phyloP scores from a whole-genome alignment of 495 filamentous ascomycete species.

The Sphaerosporella brunnea region DNA sequence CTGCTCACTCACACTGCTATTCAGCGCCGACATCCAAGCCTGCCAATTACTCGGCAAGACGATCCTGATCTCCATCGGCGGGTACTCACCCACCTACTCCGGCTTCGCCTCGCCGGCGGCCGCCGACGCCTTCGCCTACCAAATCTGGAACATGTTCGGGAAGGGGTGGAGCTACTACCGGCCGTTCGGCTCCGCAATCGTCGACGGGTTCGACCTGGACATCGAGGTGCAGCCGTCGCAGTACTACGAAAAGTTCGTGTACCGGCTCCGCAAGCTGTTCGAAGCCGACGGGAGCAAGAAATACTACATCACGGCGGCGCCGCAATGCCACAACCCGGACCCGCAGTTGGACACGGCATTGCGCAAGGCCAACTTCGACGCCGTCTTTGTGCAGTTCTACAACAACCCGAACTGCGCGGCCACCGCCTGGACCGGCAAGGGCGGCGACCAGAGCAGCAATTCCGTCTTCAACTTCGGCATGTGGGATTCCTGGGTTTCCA shows the following conservation, averaged over 20 bases:
- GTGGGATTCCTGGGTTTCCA: slow-evolving; percentile 2
- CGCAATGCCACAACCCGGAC: slow-evolving; percentile 39
- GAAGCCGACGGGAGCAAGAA: slow-evolving; percentile 16
- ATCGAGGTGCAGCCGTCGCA: slow-evolving; percentile 27
- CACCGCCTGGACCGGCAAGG: neutral
- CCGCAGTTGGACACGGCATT: slow-evolving; percentile 38
- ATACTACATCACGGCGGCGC: slow-evolving; percentile 32
- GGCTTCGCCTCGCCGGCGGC: slow-evolving; percentile 37
- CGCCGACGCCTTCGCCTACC: slow-evolving; percentile 34
- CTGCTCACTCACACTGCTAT: neutral
- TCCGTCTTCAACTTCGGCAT: slow-evolving; percentile 3
- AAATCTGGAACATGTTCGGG: slow-evolving; percentile 43
- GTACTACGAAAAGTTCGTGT: slow-evolving; percentile 8
- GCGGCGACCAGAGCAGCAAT: neutral
- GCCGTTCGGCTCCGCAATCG: slow-evolving; percentile 36
- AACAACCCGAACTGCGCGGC: slow-evolving; percentile 33
- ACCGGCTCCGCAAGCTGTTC: neutral
- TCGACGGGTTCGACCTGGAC: slow-evolving; percentile 45
- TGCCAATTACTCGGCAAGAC: slow-evolving; percentile 39
- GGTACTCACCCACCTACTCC: slow-evolving; percentile 35
- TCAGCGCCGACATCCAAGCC: slow-evolving; percentile 32
- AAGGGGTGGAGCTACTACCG: slow-evolving; percentile 12
- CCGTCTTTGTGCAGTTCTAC: slow-evolving; percentile 53
- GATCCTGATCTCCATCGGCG: slow-evolving; percentile 47
- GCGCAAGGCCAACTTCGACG: slow-evolving; percentile 37